phyloP scores from a whole-genome alignment of 495 filamentous ascomycete genomes.

The Trichoderma virens region DNA sequence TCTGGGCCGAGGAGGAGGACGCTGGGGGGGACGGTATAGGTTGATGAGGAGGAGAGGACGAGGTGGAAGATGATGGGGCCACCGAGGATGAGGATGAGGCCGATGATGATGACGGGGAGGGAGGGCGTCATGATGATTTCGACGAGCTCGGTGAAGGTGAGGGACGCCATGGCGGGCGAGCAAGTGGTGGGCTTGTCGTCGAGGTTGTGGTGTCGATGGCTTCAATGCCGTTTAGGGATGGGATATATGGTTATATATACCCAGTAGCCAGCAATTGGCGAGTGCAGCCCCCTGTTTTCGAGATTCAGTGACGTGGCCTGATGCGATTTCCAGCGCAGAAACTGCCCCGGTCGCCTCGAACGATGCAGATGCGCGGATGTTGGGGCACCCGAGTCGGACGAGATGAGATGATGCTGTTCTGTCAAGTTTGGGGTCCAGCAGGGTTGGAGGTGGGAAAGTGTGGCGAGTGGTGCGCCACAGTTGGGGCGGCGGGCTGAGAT shows the following conservation, averaged over 20 bases:
- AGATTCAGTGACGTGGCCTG: background rate
- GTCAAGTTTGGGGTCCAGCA: background rate
- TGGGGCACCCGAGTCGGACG: background rate
- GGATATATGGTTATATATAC: background rate
- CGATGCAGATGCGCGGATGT: background rate
- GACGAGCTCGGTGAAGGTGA: slow-evolving; percentile 16
- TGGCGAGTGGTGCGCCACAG: background rate
- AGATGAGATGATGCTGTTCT: background rate
- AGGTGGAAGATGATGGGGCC: slow-evolving; percentile 72
- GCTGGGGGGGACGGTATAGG: slow-evolving; percentile 62
- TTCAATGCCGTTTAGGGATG: background rate
- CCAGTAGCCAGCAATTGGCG: background rate
- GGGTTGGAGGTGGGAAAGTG: background rate
- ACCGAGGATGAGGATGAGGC: slow-evolving; percentile 60
- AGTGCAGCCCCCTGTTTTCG: background rate
- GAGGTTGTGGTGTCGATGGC: slow-evolving; percentile 18
- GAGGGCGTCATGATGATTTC: slow-evolving; percentile 46
- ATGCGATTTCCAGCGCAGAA: background rate
- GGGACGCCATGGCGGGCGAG: background rate
- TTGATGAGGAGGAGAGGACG: slow-evolving; percentile 58
- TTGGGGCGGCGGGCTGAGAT: background rate
- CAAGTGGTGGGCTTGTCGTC: too few relatives aligned
- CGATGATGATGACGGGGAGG: slow-evolving; percentile 50
- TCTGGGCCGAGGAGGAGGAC: slow-evolving; percentile 82
- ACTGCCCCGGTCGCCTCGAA: background rate